A percentile compares a stretch with the other conserved stretches of the same genome.
These are phyloP conservation scores for Xylaria bambusicola DNA, from an alignment of 495 filamentous ascomycete genomes.

Conservation along the genomic window DNA sequence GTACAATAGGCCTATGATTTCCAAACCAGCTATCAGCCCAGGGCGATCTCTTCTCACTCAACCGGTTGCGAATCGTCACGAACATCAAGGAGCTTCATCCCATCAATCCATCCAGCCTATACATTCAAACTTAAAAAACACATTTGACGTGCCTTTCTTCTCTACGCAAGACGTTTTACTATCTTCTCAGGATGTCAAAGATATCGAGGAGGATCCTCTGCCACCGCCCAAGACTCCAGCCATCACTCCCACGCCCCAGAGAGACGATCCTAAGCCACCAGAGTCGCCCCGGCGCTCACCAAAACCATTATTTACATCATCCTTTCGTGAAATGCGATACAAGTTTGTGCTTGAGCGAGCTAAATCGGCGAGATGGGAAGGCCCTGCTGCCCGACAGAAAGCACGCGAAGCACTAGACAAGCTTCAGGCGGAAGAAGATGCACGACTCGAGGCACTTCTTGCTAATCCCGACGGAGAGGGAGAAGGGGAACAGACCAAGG, in stretches of 20 bases:
- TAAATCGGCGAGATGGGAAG: slow-evolving; percentile 26
- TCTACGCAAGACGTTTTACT: slow-evolving; percentile 49
- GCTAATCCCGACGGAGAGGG: background rate
- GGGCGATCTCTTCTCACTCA: background rate
- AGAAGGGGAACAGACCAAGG: background rate
- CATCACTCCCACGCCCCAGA: background rate
- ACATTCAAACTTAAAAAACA: background rate
- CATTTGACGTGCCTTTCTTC: slow-evolving; percentile 34
- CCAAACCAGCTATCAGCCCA: background rate
- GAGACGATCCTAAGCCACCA: background rate
- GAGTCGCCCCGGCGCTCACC: slow-evolving; percentile 14
- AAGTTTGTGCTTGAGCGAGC: slow-evolving; percentile 23
- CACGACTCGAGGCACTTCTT: slow-evolving; percentile 10
- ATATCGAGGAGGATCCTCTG: slow-evolving; percentile 37
- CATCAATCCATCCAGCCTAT: background rate
- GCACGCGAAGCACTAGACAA: slow-evolving; percentile 19
- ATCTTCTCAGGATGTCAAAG: slow-evolving; percentile 51
- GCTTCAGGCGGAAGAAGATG: slow-evolving; percentile 20
- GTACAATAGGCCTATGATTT: background rate
- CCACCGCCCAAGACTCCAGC: slow-evolving; percentile 16
- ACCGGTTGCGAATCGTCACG: background rate
- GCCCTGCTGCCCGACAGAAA: slow-evolving; percentile 13
- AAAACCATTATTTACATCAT: slow-evolving; percentile 26
- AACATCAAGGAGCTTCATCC: background rate
- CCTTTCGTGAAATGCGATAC: slow-evolving; percentile 15